Evolutionary conservation across 2,329 filamentous ascomycete genomes (phyloP).

Genomic region (Grosmannia penicillata): DNA sequence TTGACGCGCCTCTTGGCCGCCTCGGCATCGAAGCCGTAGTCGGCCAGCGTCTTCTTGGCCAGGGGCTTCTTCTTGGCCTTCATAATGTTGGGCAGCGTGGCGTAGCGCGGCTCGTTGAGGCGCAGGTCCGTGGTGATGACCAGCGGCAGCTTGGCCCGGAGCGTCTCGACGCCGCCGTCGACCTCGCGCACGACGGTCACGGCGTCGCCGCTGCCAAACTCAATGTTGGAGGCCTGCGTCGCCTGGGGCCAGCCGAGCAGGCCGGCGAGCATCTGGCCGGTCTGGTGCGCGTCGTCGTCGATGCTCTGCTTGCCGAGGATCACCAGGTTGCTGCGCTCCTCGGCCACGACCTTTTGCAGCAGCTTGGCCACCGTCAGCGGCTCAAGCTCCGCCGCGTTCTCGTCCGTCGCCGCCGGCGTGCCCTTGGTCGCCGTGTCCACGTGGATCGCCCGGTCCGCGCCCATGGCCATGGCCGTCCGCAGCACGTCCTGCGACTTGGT

Average conservation of each 20-base stretch:
- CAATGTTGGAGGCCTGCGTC: slow-evolving; percentile 78
- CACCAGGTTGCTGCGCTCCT: slow-evolving; percentile 81
- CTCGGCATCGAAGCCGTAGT: slow-evolving; percentile 65
- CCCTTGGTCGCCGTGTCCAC: slow-evolving; percentile 53
- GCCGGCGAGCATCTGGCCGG: slow-evolving; percentile 93
- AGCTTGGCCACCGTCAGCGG: slow-evolving; percentile 88
- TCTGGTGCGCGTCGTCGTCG: slow-evolving; percentile 91
- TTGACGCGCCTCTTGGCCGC: slow-evolving; percentile 65
- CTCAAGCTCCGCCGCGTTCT: slow-evolving; percentile 65
- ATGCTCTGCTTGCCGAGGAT: slow-evolving; percentile 96
- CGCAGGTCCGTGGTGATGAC: slow-evolving; percentile 89
- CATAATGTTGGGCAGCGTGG: slow-evolving; percentile 96
- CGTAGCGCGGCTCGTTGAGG: slow-evolving; percentile 89
- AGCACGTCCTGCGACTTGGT: slow-evolving; percentile 77
- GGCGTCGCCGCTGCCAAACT: slow-evolving; percentile 53
- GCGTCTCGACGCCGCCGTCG: slow-evolving; percentile 85
- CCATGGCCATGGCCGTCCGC: slow-evolving; percentile 97
- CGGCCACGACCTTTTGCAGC: slow-evolving; percentile 61
- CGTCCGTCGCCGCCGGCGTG: too few relatives aligned
- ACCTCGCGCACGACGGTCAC: slow-evolving; percentile 82
- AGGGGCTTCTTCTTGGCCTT: slow-evolving; percentile 99
- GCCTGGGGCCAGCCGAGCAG: slow-evolving; percentile 87
- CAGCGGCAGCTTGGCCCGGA: slow-evolving; percentile 75
- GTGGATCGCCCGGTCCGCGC: slow-evolving; percentile 82
- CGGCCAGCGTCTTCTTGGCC: slow-evolving; percentile 76